Evolutionary conservation across 352 stramenopile species (phyloP), one percentile per base, ranked within the genome.

Genomic region (Hyaloperonospora brassicae): DNA sequence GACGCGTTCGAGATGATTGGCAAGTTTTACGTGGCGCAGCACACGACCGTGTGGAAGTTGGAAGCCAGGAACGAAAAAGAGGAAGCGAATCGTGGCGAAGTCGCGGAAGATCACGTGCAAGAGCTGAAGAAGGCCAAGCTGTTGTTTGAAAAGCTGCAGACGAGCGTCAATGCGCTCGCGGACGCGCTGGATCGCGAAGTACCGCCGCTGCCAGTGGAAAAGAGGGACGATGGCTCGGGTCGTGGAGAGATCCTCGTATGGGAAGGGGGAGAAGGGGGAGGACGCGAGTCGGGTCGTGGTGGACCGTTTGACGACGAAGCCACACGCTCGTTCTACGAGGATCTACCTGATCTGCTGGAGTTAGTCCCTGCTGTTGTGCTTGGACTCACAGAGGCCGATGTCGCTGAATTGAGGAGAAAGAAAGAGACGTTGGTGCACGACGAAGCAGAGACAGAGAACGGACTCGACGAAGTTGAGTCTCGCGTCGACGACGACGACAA

Each of bases 221-320:
- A 84, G 25, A 78, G 79, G 45, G 72, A 90, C 43, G 73, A 86
- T 55, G 76, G 72, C 0, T 67, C 68, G 0, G 57, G 64, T 14
- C 68, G 63, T 21, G 63, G 59, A 9, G 71, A 75, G 0, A 75
- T 92, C 49, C 65, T 73, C 12, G 44, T 94, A 9, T 94, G 76
- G 73, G 81, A 92, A 62, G 74, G 72, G 2, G 70, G 68, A 40
- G 79, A 89, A 42, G 79, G 91, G 76, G 74, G 68, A 52, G 56
- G 66, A 0, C 59, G 72, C 68, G 54, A 90, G 70, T 47, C 96
- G 73, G 64, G 77, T 54, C 64, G 73, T 75, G 64, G 95, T 67
- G 76, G 76, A n/a, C 88, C 94, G 1, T 98, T 98, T 56, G 95
- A 98, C 57, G 94, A 98, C 57, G 93, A 98, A 65, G 93, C 98